Percentiles rank a stretch among this genome's conserved stretches.
These are phyloP conservation scores for Pholiota molesta DNA, from an alignment of 768 basidiomycete genomes.

Conservation along the genomic window DNA sequence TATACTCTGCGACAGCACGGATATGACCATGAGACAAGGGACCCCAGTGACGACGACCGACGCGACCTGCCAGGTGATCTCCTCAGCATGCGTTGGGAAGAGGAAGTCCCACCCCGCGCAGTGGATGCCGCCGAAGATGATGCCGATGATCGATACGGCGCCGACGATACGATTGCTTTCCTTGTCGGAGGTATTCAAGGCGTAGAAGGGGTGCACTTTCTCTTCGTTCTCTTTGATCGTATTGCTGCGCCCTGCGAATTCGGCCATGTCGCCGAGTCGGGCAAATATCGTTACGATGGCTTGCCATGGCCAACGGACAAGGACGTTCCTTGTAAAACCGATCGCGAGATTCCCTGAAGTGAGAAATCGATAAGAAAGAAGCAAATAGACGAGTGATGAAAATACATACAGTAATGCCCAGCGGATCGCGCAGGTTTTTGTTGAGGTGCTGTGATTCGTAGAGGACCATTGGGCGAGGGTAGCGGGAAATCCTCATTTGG, in stretches of 20 bases:
- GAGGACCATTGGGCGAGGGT: not conserved
- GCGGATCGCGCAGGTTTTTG: not conserved
- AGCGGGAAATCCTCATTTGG: not conserved
- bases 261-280: constrained; percentile 12
- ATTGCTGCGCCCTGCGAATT: constrained; percentile 9
- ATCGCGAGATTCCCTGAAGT: not conserved
- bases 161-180: constrained; percentile 6
- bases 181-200: constrained; percentile 3
- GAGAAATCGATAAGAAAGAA: not conserved
- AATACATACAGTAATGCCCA: not conserved
- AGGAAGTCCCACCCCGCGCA: constrained; percentile 12
- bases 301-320: constrained; percentile 2
- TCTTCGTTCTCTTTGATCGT: constrained; percentile 6
- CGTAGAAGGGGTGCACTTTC: constrained; percentile 3
- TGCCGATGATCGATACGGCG: constrained; percentile 11
- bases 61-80: constrained; percentile 7
- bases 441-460: not conserved
- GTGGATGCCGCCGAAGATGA: constrained; percentile 16
- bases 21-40: constrained; percentile 8
- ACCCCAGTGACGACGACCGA: constrained; percentile 9
- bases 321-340: not conserved
- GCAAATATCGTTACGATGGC: not conserved
- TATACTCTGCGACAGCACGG: constrained; percentile 5
- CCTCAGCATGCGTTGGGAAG: constrained; percentile 12
- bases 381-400: not conserved